Evolutionary conservation across 2,329 filamentous ascomycete genomes (phyloP), one percentile per base, ranked within the genome.

Genomic region (Byssoonygena ceratinophila): DNA sequence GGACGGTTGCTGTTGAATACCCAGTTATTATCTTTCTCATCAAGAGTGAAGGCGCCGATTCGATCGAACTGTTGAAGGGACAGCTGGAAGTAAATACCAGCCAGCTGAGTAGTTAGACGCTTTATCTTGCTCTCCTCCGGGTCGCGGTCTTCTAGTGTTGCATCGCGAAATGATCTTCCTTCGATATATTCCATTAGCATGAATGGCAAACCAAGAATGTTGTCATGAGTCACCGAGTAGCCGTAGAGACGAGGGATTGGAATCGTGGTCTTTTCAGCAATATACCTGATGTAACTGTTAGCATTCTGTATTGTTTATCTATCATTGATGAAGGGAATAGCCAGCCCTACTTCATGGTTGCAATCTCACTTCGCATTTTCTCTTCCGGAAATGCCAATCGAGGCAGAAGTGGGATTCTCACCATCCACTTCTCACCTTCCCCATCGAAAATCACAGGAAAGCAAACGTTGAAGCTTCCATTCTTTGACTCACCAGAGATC

Each of bases 251-350:
- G 51, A 4, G 65, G 57, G 43, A 58, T 56, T 12, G 58, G 57
- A 44, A 59, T 58, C 3, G 51, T 58, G 23, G 57, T 58, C 31
- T 52, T 59, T 31, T 57, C 49, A 29, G 57, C 47, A 22, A 59
- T 56, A 34, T 53, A 59, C 29, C 51, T 53, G 32, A 46, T 34
- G 31, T 46, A 48, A 12, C 16, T 9, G 41, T 37, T 39, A 44
- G n/a, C 23, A 44, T 11, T 29, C 48, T 22, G 16, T 14, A 20
- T 20, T 16, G n/a, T 16, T 32, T 31, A 29, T 16, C 44, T 22
- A 45, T 18, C 4, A 29, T 27, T 25, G n/a, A 31, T 25, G 23
- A 27, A 32, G 37, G 36, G 37, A 22, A 41, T 20, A 41, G 6
- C 37, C 16, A 41, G 16, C 22, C 45, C 36, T 36, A 53, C 51